Conservation (phyloP, 768 basidiomycete species). For the Holtermanniella nyarrowii region DNA sequence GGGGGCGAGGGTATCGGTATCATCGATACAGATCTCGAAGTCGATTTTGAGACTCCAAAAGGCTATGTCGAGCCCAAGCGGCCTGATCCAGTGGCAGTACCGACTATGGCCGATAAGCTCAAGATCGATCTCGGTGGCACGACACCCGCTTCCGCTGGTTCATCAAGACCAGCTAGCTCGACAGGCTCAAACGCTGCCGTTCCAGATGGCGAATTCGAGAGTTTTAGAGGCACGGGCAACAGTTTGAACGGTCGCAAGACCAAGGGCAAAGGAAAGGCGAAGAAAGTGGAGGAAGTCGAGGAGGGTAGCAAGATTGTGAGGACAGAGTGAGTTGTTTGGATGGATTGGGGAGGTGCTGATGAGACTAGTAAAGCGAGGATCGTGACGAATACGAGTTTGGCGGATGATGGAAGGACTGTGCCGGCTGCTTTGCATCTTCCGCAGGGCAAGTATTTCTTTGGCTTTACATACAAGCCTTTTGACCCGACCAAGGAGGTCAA, state of each 20-base stretch:
- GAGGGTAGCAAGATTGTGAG: constrained; percentile 78
- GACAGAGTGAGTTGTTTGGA: constrained; percentile 59
- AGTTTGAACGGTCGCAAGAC: constrained; percentile 82
- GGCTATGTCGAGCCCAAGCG: constrained; percentile 85
- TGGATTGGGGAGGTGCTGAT: neutral
- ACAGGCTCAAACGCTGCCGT: constrained; percentile 3
- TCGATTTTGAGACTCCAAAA: constrained; percentile 83
- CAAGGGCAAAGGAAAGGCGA: constrained; percentile 83
- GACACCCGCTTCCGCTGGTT: constrained; percentile 61
- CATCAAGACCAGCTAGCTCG: constrained; percentile 56
- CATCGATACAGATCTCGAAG: constrained; percentile 93
- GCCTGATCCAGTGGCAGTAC: constrained; percentile 63
- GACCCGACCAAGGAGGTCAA: constrained; percentile 37
- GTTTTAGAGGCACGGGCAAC: constrained; percentile 91
- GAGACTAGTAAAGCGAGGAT: constrained; percentile 65
- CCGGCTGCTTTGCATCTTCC: constrained; percentile 85
- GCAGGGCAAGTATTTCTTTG: constrained; percentile 92
- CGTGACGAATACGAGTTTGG: constrained; percentile 68
- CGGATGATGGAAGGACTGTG: constrained; percentile 58
- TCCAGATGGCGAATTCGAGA: constrained; percentile 48
- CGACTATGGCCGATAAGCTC: constrained; percentile 93
- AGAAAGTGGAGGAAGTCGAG: constrained; percentile 67
- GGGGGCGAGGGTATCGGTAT: constrained; percentile 79
- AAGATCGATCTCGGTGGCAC: constrained; percentile 65
- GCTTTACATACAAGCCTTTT: constrained; percentile 63